Conservation (phyloP, 192 early-diverging fungal species). For the Backusella tarrabulga region DNA sequence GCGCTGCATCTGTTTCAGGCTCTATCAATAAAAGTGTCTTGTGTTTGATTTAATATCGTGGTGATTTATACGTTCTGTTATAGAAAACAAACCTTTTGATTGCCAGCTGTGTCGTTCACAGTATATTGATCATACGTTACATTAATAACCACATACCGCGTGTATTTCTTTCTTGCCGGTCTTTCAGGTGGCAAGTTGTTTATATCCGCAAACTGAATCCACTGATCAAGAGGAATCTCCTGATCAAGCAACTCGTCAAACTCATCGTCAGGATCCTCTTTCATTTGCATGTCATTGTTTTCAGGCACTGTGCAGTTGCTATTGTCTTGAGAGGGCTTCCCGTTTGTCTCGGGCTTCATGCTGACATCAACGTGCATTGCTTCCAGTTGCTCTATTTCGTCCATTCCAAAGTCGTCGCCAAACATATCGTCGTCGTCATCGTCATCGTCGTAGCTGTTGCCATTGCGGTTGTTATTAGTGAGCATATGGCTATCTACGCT, state of each 20-base stretch:
- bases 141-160: conserved; percentile 7
- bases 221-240: not conserved
- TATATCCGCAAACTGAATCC: not conserved
- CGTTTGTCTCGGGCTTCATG: too few species aligned
- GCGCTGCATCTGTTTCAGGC: not conserved
- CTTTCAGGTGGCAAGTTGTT: not conserved
- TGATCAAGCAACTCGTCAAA: not conserved
- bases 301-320: not conserved
- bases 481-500: not conserved
- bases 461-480: not conserved
- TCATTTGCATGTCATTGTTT: not conserved
- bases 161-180: conserved; percentile 1
- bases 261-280: not conserved
- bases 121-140: not conserved
- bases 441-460: not conserved
- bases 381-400: conserved; percentile 11
- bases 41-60: not conserved
- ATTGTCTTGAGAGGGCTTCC: not conserved
- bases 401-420: conserved; percentile 29
- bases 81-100: not conserved
- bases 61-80: not conserved
- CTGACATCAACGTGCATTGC: not conserved
- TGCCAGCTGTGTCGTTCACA: too few species aligned
- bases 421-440: conserved; percentile 18
- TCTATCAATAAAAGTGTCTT: conserved; percentile 15